Evolutionary conservation across 2,329 filamentous ascomycete species (phyloP).

Genomic region (Fusarium algeriense): DNA sequence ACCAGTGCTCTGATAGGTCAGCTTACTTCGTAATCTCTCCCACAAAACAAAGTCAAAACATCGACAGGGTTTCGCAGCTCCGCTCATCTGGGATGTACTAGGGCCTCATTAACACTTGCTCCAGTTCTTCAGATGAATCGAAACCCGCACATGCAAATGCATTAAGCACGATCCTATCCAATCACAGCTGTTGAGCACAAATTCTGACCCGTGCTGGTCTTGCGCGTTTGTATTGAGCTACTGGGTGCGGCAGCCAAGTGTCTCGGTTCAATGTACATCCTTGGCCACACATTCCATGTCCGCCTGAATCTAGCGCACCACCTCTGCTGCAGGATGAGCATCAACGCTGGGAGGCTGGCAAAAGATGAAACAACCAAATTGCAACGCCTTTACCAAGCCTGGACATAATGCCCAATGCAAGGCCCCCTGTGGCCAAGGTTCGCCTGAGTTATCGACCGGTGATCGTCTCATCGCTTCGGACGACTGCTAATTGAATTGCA

Average conservation of each 20-base stretch:
- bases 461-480: not conserved
- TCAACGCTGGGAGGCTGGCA: slow-evolving; percentile 20
- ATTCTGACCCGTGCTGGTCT: not conserved
- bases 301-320: slow-evolving; percentile 21
- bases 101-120: slow-evolving; percentile 20
- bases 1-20: slow-evolving; percentile 15
- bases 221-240: not conserved
- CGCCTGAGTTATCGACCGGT: not conserved
- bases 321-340: slow-evolving; percentile 8
- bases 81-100: not conserved
- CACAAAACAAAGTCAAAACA: not conserved
- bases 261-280: slow-evolving; percentile 10
- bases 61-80: slow-evolving; percentile 15
- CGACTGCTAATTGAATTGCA: not conserved
- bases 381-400: slow-evolving; percentile 6
- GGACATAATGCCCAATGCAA: slow-evolving; percentile 1
- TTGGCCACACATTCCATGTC: slow-evolving; percentile 8
- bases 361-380: slow-evolving; percentile 14
- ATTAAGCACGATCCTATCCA: not conserved
- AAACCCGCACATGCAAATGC: not conserved
- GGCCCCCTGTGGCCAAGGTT: slow-evolving; percentile 4
- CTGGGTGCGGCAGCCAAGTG: not conserved
- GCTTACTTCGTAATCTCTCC: slow-evolving; percentile 3
- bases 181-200: not conserved
- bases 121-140: not conserved